A percentile compares a stretch with the other conserved stretches of the same genome.
phyloP scores from a whole-genome alignment of 2,329 filamentous ascomycete genomes.

The Neonectria magnoliae region DNA sequence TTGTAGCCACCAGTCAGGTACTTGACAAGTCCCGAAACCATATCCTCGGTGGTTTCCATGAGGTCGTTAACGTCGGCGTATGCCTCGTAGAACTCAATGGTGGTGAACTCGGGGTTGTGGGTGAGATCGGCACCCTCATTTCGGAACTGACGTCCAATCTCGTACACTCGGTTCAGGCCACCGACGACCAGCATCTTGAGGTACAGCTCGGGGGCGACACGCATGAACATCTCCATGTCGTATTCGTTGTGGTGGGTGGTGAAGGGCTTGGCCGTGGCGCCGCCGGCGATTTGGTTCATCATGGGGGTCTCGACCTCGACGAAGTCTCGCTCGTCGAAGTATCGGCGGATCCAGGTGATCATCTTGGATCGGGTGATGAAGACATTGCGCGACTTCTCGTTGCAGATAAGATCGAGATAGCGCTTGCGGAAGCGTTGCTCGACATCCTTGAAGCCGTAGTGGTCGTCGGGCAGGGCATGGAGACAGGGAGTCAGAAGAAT shows the following conservation, averaged over 20 bases:
- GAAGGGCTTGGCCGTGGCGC: conserved; percentile 93
- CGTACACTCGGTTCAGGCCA: conserved; percentile 93
- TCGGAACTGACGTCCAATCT: conserved; percentile 93
- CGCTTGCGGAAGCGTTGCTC: conserved; percentile 93
- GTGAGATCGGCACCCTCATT: conserved; percentile 82
- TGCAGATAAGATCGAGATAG: conserved; percentile 97
- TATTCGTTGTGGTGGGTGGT: conserved; percentile 96
- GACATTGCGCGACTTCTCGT: conserved; percentile 83
- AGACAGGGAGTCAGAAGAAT: conserved; percentile 89
- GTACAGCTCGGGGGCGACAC: conserved; percentile 93
- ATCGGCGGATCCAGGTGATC: conserved; percentile 86
- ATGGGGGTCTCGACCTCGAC: conserved; percentile 96
- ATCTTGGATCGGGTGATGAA: conserved; percentile 90
- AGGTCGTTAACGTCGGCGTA: conserved; percentile 93
- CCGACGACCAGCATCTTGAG: conserved; percentile 97
- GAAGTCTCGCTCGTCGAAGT: conserved; percentile 89
- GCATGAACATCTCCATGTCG: conserved; percentile 93
- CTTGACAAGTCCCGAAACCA: conserved; percentile 90
- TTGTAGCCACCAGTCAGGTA: conserved; percentile 84
- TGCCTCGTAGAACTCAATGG: conserved; percentile 96
- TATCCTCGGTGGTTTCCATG: conserved; percentile 84
- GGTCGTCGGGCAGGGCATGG: conserved; percentile 79
- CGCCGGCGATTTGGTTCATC: conserved; percentile 95
- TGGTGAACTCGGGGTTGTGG: conserved; percentile 98
- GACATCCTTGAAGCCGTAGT: conserved; percentile 95